Base-by-base conservation (phyloP, 176 grass and related monocot genomes). In the Tuctoria greenei region DNA sequence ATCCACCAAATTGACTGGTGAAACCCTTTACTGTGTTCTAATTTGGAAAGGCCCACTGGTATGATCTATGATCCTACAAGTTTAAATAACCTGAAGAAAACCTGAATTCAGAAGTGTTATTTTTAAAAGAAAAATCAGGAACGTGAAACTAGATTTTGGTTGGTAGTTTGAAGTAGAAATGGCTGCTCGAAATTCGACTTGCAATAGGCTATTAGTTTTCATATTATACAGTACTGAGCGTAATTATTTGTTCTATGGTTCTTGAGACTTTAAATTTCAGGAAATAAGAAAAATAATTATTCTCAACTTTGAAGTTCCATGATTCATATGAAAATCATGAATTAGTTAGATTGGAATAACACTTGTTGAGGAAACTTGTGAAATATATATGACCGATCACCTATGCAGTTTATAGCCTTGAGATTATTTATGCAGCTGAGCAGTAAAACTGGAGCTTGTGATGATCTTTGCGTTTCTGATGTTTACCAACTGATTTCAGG, bases 401-500 rank as follows among this genome's bases (percentile, higher is more conserved):
- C 55, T 7, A 14, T 60, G 5, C 8, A 43, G 18, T 74, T 23
- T 25, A 44, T 61, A 66, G 41, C 27, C 47, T 81, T 54, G 69
- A 79, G 76, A 60, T 67, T 61, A 51, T 15, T 79, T 67, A 39
- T 60, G 39, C 46, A 40, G 17, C 38, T 59, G 23, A 25, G 9
- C 23, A 60, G 31, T 26, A 58, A 54, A 52, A 36, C 4, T 38
- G 35, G 35, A 81, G 2, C 15, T 8, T 24, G n/a, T 57, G 65
- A 71, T 66, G 50, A 28, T 34, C 50, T 76, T 18, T 43, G 36
- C 25, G 58, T 82, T 72, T 15, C 56, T 13, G 42, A 67, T 61
- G 51, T 69, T 68, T 36, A 37, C 49, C 31, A 20, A 82, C 59
- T 83, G 31, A 68, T 85, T 80, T 80, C 89, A 99, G 95, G 89